Evolutionary conservation across 1,284 basidiomycete species (phyloP), one percentile per base, ranked within the genome.

Genomic region (Golubevia sp.): DNA sequence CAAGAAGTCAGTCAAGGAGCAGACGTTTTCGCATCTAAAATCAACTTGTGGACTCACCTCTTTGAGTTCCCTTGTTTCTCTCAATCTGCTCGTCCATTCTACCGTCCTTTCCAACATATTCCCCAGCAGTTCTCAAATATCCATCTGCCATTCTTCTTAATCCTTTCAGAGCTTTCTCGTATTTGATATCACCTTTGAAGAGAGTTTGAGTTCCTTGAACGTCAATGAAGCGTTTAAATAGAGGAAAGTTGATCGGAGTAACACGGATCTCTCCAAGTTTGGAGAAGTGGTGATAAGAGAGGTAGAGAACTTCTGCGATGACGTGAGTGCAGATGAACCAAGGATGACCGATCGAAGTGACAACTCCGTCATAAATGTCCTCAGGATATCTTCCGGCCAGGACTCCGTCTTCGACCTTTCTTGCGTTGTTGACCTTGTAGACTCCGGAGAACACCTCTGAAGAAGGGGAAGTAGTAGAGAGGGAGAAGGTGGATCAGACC

Each of bases 81-180:
- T 70, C 55, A 48, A 70, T 70, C 50, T 70, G 68, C 59, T 70
- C 68, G 54, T 53, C 55, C 68, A 70, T 70, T 25, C 44, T 49
- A 8, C 64, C 66, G 27, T 49, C n/a, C 15, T 44, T 18, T 26
- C 38, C 66, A 8, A 56, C 59, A 34, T 56, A 64, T 21, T 34
- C 20, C n/a, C 58, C 67, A 38, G 58, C 62, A 23, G 49, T 51
- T 38, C 53, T 60, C 1, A 70, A 50, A 30, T 64, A 67, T 13
- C 23, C 44, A 23, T 68, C 67, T 3, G 62, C 59, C 67, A 68
- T 64, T 7, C 44, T 15, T 7, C 62, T 52, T 34, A 70, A 55
- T 20, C 67, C 53, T 15, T 23, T 27, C n/a, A 68, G 25, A 25
- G 61, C 38, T 21, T n/a, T 21, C 23, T 58, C 57, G 34, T 48